A percentile compares a stretch with the other conserved stretches of the same genome.
phyloP scores from a whole-genome alignment of 345 rosid genomes.

The Salix udensis region DNA sequence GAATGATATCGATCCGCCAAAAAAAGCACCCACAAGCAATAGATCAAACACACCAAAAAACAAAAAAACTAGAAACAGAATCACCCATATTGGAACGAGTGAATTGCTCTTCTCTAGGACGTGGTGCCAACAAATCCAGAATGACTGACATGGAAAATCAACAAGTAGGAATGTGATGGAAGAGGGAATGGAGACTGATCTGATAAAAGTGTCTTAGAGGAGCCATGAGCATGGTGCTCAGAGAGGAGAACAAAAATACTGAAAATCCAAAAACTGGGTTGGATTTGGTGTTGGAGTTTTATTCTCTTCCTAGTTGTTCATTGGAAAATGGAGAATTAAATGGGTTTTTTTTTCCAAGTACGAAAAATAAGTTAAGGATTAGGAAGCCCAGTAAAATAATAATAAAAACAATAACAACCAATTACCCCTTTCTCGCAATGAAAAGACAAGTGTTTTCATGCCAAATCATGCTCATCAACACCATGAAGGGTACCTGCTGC shows the following conservation, averaged over 20 bases:
- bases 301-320: neutral
- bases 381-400: neutral
- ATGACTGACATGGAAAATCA: neutral
- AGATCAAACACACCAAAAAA: neutral
- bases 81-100: neutral
- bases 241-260: too few relatives aligned
- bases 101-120: neutral
- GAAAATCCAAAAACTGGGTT: neutral
- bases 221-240: neutral
- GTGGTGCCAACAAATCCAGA: neutral
- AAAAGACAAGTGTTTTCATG: neutral
- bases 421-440: neutral
- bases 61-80: neutral
- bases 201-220: neutral
- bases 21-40: neutral
- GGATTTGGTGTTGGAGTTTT: neutral
- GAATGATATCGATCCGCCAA: neutral
- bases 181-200: neutral
- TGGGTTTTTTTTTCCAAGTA: neutral
- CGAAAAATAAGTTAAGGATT: neutral
- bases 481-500: slow-evolving; percentile 2
- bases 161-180: neutral
- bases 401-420: neutral
- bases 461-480: neutral
- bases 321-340: neutral